A percentile compares a stretch with the other conserved stretches of the same genome.
These are phyloP conservation scores for Penicillium sp. DNA, from an alignment of 2,329 filamentous ascomycete genomes.

Conservation along the genomic window DNA sequence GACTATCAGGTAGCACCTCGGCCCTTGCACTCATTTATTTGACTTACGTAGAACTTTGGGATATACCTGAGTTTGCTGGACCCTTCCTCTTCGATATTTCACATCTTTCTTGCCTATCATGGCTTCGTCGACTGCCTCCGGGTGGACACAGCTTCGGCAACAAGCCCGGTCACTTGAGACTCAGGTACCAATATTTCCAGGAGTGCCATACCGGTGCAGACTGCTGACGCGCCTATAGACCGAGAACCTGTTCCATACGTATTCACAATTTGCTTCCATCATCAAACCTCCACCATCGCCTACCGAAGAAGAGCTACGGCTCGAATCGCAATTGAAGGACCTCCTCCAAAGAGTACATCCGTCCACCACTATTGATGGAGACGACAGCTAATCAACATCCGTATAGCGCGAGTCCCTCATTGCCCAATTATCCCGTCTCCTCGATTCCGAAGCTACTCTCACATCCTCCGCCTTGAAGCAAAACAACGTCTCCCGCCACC, in stretches of 20 bases:
- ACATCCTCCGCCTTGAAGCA: slow-evolving; percentile 93
- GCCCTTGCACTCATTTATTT: slow-evolving; percentile 5
- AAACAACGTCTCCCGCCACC: slow-evolving; percentile 87
- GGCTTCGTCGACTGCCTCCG: slow-evolving; percentile 56
- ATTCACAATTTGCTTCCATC: slow-evolving; percentile 83
- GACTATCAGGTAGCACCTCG: slow-evolving; percentile 6
- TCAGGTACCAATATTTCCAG: slow-evolving; percentile 59
- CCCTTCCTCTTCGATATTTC: neutral
- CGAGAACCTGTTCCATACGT: slow-evolving; percentile 65
- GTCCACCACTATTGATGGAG: neutral
- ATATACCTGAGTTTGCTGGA: neutral
- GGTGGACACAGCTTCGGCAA: slow-evolving; percentile 92
- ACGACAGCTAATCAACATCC: slow-evolving; percentile 8
- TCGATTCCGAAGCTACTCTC: slow-evolving; percentile 85
- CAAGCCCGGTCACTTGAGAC: slow-evolving; percentile 85
- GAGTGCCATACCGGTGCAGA: neutral
- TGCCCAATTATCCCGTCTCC: slow-evolving; percentile 75
- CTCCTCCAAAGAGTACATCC: slow-evolving; percentile 57
- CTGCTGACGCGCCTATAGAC: slow-evolving; percentile 56
- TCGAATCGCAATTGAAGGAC: slow-evolving; percentile 78
- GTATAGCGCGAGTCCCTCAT: slow-evolving; percentile 75
- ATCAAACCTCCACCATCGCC: slow-evolving; percentile 77
- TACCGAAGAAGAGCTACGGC: slow-evolving; percentile 74
- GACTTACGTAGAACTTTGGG: neutral
- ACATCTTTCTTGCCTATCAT: slow-evolving; percentile 35